These are phyloP conservation scores for Colletotrichum agaves DNA, from an alignment of 2,329 filamentous ascomycete genomes.

Conservation along the genomic window DNA sequence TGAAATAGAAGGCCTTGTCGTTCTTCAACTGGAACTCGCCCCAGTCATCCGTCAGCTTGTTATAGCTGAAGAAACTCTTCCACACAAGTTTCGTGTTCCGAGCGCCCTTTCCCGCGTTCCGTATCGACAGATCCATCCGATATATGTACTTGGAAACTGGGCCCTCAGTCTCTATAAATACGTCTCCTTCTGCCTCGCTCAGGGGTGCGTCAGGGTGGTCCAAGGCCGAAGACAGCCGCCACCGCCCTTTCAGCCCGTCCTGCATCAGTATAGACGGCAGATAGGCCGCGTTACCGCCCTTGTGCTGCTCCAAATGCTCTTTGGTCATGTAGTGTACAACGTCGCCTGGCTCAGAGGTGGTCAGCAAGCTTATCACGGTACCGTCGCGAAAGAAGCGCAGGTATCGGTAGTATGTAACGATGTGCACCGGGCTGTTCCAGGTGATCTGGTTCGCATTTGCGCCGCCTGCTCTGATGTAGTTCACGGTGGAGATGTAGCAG, in stretches of 20 bases:
- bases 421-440: slow-evolving; percentile 87
- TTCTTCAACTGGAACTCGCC: slow-evolving; percentile 77
- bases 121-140: slow-evolving; percentile 80
- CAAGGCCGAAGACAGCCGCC: slow-evolving; percentile 51
- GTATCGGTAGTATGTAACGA: slow-evolving; percentile 98
- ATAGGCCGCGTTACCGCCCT: slow-evolving; percentile 45
- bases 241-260: slow-evolving; percentile 66
- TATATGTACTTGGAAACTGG: slow-evolving; percentile 83
- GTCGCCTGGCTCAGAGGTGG: slow-evolving; percentile 83
- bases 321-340: slow-evolving; percentile 86
- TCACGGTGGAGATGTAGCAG: slow-evolving; percentile 95
- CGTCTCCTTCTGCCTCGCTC: slow-evolving; percentile 68
- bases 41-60: slow-evolving; percentile 90
- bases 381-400: slow-evolving; percentile 93
- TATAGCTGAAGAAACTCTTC: slow-evolving; percentile 93
- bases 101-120: slow-evolving; percentile 69
- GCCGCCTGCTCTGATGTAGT: slow-evolving; percentile 88
- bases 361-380: slow-evolving; percentile 81
- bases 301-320: slow-evolving; percentile 68
- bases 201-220: slow-evolving; percentile 46
- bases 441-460: slow-evolving; percentile 75
- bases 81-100: slow-evolving; percentile 90
- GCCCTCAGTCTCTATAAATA: slow-evolving; percentile 89
- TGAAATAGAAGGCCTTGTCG: slow-evolving; percentile 75
- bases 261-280: slow-evolving; percentile 70